Conservation (phyloP, 345 rosid species). For the Salix koriyanagi region DNA sequence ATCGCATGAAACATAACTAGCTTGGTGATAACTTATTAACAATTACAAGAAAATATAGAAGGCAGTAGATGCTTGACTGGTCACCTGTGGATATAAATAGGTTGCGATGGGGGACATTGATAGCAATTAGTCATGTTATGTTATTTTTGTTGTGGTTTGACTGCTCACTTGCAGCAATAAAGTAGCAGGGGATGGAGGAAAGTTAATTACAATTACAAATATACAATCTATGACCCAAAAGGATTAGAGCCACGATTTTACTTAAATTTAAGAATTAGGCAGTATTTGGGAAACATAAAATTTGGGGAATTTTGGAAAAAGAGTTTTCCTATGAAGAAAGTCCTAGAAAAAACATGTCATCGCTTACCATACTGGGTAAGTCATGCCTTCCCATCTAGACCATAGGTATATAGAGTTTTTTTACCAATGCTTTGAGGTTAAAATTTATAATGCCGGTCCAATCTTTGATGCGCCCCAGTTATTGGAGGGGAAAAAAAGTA, state of each 20-base stretch:
- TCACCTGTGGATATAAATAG: neutral
- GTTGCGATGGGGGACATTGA: neutral
- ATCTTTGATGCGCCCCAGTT: neutral
- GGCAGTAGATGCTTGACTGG: neutral
- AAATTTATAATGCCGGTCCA: neutral
- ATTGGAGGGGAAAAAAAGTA: neutral
- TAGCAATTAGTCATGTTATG: neutral
- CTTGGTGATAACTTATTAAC: neutral
- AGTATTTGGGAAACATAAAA: neutral
- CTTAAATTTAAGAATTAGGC: neutral
- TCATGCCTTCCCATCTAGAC: neutral
- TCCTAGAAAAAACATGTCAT: neutral
- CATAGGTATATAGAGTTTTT: neutral
- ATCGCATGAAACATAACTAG: neutral
- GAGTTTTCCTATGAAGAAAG: neutral
- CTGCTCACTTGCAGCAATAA: neutral
- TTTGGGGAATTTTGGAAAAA: neutral
- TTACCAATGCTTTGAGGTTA: neutral
- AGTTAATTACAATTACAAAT: neutral
- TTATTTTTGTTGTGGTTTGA: neutral
- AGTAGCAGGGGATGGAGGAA: neutral
- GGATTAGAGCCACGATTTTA: neutral
- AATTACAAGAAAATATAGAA: neutral
- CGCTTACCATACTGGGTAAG: neutral
- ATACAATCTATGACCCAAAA: neutral